Evolutionary conservation across 768 basidiomycete genomes (phyloP).

Genomic region (Trametes villosa): DNA sequence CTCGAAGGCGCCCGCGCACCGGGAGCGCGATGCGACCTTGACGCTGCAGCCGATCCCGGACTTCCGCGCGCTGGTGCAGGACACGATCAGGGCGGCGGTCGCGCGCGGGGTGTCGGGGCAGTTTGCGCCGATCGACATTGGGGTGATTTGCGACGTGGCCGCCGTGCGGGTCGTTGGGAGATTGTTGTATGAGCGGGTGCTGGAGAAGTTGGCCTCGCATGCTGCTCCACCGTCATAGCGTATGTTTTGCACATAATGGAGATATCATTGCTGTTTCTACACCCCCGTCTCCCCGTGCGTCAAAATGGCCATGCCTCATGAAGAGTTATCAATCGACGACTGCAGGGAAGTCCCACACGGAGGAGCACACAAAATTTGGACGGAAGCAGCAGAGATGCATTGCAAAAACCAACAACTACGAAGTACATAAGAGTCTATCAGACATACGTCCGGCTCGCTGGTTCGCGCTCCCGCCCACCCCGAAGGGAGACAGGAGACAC

Average conservation of each 20-base stretch:
- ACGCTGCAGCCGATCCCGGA: slow-evolving; percentile 63
- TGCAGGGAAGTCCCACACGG: no score
- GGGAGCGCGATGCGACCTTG: not conserved
- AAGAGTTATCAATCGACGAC: no score
- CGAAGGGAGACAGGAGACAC: slow-evolving; percentile 28
- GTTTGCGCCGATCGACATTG: slow-evolving; percentile 62
- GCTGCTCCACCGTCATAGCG: not conserved
- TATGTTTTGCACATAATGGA: not conserved
- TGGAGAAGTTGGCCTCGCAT: slow-evolving; percentile 12
- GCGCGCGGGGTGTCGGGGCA: slow-evolving; percentile 41
- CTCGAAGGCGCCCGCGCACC: not conserved
- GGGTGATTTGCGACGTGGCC: slow-evolving; percentile 60
- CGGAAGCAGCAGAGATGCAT: not conserved
- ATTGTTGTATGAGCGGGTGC: slow-evolving; percentile 54
- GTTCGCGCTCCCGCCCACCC: slow-evolving; percentile 30
- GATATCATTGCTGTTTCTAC: not conserved
- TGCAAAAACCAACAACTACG: slow-evolving; percentile 2
- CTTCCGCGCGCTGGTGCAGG: slow-evolving; percentile 53
- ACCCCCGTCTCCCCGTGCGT: no score
- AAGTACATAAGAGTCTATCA: slow-evolving; percentile 45
- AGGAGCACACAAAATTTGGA: no score
- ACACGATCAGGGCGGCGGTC: slow-evolving; percentile 50
- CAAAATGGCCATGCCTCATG: no score
- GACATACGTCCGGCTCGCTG: slow-evolving; percentile 46
- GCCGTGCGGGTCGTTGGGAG: slow-evolving; percentile 52